Percentiles rank a stretch among this genome's conserved stretches.
Evolutionary conservation across 176 grass and related monocot genomes (phyloP).

Genomic region (Elaeis guineensis): DNA sequence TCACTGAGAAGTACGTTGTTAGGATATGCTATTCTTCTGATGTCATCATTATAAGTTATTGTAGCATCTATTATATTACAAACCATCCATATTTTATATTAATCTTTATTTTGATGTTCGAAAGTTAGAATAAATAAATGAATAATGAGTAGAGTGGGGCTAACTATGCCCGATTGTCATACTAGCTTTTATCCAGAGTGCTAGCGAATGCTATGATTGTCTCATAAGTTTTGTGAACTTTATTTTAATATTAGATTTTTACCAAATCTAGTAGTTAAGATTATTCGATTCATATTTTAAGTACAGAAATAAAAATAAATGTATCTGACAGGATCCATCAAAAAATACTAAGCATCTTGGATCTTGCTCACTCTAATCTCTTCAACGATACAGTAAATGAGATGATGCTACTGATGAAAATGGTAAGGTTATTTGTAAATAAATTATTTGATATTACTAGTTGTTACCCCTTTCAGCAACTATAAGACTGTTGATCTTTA

Average conservation of each 20-base stretch:
- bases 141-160: no score
- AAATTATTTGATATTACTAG: not conserved
- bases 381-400: not conserved
- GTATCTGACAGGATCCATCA: not conserved
- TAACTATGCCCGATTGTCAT: no score
- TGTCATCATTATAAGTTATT: not conserved
- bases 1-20: slow-evolving; percentile 1
- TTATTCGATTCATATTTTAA: not conserved
- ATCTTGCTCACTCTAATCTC: not conserved
- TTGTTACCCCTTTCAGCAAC: no score
- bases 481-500: not conserved
- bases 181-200: no score
- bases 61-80: no score
- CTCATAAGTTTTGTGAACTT: no score
- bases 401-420: slow-evolving; percentile 4
- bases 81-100: no score
- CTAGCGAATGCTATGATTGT: no score
- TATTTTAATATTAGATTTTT: no score
- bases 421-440: not conserved
- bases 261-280: not conserved
- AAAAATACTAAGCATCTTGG: not conserved
- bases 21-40: not conserved
- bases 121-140: no score
- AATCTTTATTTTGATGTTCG: no score
- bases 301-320: slow-evolving; percentile 4